Evolutionary conservation across 176 grass and related monocot genomes (phyloP), one percentile per base, ranked within the genome.

Genomic region (Rhynchospora pubera): DNA sequence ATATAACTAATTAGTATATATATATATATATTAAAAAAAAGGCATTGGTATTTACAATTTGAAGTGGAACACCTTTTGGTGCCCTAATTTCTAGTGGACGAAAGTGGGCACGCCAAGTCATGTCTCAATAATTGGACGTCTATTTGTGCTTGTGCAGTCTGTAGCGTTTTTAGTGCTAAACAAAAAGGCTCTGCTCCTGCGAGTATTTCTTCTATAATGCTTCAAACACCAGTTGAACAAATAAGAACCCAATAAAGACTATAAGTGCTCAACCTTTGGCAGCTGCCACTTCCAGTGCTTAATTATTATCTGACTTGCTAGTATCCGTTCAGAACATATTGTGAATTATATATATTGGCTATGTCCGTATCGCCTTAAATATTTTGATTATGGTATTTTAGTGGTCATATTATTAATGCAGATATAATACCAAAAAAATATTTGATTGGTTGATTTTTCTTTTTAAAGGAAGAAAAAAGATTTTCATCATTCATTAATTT

Each of bases 111-210:
- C 1, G 23, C 42, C 5, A 23, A 64, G 79, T 81, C 79, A 81
- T 65, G 42, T 81, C 59, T 64, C 58, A 81, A 81, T 81, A 63
- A 81, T 81, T 81, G 39, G 60, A 65, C 46, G 50, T 69, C 18
- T 23, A 69, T 69, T 32, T 69, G 34, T 13, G 16, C 18, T 59
- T 80, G 56, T 46, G 55, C 39, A 61, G 43, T 80, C 59, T 55
- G 76, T 44, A 50, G 48, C 6, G 76, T 2, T 63, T 80, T 80
- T 5, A 19, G 42, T 80, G 39, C 39, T 10, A 42, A 80, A 80
- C 26, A 80, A 42, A 23, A 80, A 80, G 32, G 13, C 30, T 47
- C 58, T 63, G 22, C 12, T 6, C 16, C 78, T 80, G 34, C 78
- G 21, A 64, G 63, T 80, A 16, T 80, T 64, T 79, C 48, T 55